These are phyloP conservation scores for Ogataea neopini DNA, from an alignment of 805 yeast genomes.

Conservation along the genomic window DNA sequence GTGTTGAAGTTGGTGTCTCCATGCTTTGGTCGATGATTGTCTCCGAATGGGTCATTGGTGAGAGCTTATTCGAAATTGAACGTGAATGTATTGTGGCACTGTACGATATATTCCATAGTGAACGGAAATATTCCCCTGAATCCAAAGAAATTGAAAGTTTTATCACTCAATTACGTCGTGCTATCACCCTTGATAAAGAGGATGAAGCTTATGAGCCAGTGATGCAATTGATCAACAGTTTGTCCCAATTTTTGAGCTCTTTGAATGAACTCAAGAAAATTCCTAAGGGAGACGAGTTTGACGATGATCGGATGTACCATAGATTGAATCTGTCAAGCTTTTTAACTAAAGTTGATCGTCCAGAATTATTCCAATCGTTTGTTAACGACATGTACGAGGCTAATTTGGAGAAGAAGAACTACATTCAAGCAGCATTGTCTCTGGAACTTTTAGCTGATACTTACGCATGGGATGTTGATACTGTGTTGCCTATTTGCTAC, in stretches of 20 bases:
- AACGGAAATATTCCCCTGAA: constrained; percentile 54
- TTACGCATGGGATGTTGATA: constrained; percentile 69
- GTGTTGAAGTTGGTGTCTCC: constrained; percentile 63
- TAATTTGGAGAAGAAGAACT: constrained; percentile 59
- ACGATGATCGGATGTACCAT: constrained; percentile 83
- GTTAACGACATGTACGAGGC: constrained; percentile 71
- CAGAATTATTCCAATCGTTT: constrained; percentile 78
- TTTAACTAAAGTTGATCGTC: constrained; percentile 73
- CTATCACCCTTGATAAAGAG: constrained; percentile 57
- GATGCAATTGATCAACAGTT: constrained; percentile 50
- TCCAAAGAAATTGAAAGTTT: constrained; percentile 54
- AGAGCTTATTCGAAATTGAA: constrained; percentile 58
- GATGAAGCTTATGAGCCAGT: constrained; percentile 60
- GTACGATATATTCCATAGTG: constrained; percentile 61
- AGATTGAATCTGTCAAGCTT: constrained; percentile 73
- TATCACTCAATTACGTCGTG: constrained; percentile 48
- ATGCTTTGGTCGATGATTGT: constrained; percentile 71
- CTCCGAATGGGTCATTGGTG: constrained; percentile 62
- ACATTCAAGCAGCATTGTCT: constrained; percentile 80
- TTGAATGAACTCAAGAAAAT: constrained; percentile 69
- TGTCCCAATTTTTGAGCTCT: constrained; percentile 62
- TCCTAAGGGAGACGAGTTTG: constrained; percentile 81
- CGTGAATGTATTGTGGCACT: constrained; percentile 63
- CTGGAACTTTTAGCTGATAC: constrained; percentile 76
- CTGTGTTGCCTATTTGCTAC: constrained; percentile 52